Percentiles rank a stretch among this genome's conserved stretches.
These are phyloP conservation scores for Rhodomyrtus psidioides DNA, from an alignment of 441 rosid species.

Conservation along the genomic window DNA sequence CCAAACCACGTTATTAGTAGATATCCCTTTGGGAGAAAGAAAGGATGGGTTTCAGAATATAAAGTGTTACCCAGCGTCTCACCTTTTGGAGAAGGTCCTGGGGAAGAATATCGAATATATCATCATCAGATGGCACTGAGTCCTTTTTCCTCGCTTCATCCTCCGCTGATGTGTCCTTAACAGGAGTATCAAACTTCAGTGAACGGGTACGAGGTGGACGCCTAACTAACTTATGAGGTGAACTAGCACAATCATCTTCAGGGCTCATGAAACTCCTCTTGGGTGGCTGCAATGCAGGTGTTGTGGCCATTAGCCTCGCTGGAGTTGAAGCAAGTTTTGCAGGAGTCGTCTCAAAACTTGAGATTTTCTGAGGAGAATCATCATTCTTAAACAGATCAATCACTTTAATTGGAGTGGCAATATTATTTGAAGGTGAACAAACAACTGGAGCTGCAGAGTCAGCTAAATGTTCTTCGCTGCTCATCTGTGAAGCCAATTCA, in stretches of 20 bases:
- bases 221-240: constrained; percentile 47
- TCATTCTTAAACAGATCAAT: not conserved
- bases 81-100: constrained; percentile 56
- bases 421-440: constrained; percentile 5
- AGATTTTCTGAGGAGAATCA: constrained; percentile 21
- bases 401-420: constrained; percentile 36
- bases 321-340: constrained; percentile 46
- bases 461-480: not conserved
- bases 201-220: constrained; percentile 52
- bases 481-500: constrained; percentile 4
- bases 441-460: not conserved
- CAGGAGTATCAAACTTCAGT: constrained; percentile 48
- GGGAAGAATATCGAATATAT: constrained; percentile 45
- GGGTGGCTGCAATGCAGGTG: constrained; percentile 24
- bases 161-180: constrained; percentile 14
- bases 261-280: constrained; percentile 54
- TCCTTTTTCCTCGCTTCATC: constrained; percentile 15
- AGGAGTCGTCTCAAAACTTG: constrained; percentile 39
- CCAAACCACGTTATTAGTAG: not conserved
- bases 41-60: not conserved
- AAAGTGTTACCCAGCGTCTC: constrained; percentile 12
- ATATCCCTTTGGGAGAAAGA: not conserved
- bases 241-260: constrained; percentile 29
- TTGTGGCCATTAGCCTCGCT: constrained; percentile 28
- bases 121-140: constrained; percentile 24